A percentile compares a stretch with the other conserved stretches of the same genome.
Conservation (phyloP, 805 yeast species). For the Ogataea polymorpha region DNA sequence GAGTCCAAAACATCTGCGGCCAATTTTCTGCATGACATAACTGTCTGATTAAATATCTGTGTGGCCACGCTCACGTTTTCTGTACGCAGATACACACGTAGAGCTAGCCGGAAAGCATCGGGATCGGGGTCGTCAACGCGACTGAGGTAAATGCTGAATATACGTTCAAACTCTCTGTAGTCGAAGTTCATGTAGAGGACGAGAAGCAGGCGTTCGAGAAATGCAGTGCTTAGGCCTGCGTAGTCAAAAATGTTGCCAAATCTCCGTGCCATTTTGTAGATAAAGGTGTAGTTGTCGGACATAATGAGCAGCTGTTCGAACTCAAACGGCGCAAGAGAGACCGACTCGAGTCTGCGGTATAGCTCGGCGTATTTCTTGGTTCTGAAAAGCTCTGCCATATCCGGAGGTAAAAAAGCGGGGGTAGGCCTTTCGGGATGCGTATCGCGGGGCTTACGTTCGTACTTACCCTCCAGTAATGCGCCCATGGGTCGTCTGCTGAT, state of each 20-base stretch:
- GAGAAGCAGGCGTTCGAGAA: slow-evolving; percentile 18
- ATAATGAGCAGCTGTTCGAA: slow-evolving; percentile 21
- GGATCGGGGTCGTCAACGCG: slow-evolving; percentile 14
- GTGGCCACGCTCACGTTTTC: slow-evolving; percentile 28
- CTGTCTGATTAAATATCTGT: slow-evolving; percentile 30
- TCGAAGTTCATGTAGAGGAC: slow-evolving; percentile 22
- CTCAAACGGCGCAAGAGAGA: slow-evolving; percentile 20
- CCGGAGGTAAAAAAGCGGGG: not conserved
- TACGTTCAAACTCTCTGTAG: slow-evolving; percentile 22
- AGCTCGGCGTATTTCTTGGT: slow-evolving; percentile 1
- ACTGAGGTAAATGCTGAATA: slow-evolving; percentile 20
- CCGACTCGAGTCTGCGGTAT: slow-evolving; percentile 1
- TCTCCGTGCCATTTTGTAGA: slow-evolving; percentile 18
- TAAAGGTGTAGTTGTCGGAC: slow-evolving; percentile 15
- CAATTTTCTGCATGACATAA: slow-evolving; percentile 18
- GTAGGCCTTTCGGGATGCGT: not conserved
- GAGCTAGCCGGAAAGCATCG: slow-evolving; percentile 20
- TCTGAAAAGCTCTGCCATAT: not conserved
- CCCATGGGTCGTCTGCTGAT: slow-evolving; percentile 2
- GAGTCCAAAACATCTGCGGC: slow-evolving; percentile 19
- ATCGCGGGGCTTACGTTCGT: not conserved
- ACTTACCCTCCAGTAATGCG: not conserved
- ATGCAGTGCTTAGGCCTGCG: slow-evolving; percentile 10
- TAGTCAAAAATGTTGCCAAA: slow-evolving; percentile 20
- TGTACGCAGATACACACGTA: slow-evolving; percentile 25